These are phyloP conservation scores for Gyromitra esculenta DNA, from an alignment of 2,329 filamentous ascomycete species.

Conservation along the genomic window DNA sequence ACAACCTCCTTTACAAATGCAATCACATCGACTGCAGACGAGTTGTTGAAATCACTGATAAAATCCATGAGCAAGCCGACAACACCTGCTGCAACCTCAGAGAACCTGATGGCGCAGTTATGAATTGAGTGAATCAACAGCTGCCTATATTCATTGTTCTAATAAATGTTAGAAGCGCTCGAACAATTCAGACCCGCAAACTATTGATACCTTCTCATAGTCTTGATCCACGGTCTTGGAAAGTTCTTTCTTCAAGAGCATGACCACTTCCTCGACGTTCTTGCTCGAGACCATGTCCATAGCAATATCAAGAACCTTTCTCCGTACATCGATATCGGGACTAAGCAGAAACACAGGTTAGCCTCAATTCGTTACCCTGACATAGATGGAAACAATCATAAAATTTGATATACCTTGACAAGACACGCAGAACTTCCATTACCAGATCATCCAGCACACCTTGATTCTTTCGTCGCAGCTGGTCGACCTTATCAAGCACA, in stretches of 20 bases:
- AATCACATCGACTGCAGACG: conserved; percentile 95
- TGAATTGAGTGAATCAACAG: conserved; percentile 97
- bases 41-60: conserved; percentile 97
- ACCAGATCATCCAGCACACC: conserved; percentile 91
- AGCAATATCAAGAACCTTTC: conserved; percentile 87
- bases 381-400: background rate
- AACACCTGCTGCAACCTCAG: conserved; percentile 94
- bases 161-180: conserved; percentile 55
- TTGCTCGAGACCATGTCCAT: conserved; percentile 99
- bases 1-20: conserved; percentile 99
- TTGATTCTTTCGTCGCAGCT: conserved; percentile 85
- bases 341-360: conserved; percentile 63
- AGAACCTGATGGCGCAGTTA: conserved; percentile 98
- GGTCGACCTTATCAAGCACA: conserved; percentile 91
- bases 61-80: conserved; percentile 99
- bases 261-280: conserved; percentile 96
- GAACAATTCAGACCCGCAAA: background rate
- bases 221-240: conserved; percentile 98
- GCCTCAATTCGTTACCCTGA: background rate
- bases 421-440: conserved; percentile 95
- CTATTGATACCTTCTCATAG: conserved; percentile 75
- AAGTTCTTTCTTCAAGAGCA: conserved; percentile 96
- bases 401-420: conserved; percentile 67
- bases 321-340: conserved; percentile 92
- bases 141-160: conserved; percentile 91